These are phyloP conservation scores for Agaricus sinodeliciosus DNA, from an alignment of 768 basidiomycete species.

Conservation along the genomic window DNA sequence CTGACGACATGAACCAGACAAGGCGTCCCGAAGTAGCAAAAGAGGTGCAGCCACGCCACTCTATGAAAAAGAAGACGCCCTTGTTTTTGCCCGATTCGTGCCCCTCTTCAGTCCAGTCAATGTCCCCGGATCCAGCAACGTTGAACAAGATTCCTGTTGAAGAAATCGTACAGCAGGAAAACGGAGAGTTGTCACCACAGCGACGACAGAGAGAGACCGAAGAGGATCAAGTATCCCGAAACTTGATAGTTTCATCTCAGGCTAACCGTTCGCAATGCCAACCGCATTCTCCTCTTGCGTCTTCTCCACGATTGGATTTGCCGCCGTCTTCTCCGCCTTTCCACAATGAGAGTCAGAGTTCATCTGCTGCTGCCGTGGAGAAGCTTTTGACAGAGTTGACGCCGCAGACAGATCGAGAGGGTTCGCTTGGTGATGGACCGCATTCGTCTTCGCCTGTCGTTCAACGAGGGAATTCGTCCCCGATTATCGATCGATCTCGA, in stretches of 20 bases:
- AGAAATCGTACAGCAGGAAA: not conserved
- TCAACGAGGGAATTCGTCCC: too few species aligned
- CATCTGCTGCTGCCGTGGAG: too few species aligned
- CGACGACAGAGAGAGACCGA: not conserved
- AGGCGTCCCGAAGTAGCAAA: not conserved
- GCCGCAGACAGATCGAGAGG: too few species aligned
- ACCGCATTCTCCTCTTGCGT: not conserved
- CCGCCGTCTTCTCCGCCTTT: too few species aligned
- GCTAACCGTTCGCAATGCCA: too few species aligned
- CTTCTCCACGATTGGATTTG: not conserved
- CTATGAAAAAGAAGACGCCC: not conserved
- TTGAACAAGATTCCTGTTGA: too few species aligned
- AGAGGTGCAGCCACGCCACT: not conserved
- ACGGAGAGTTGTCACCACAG: too few species aligned
- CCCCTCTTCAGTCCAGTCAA: not conserved
- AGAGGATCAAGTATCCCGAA: not conserved
- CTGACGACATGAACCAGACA: not conserved
- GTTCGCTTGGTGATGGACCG: too few species aligned
- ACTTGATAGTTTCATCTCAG: not conserved
- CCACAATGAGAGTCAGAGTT: too few species aligned
- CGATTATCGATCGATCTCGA: not conserved
- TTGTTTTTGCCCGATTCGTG: constrained; percentile 2
- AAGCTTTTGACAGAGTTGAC: too few species aligned
- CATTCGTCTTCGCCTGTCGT: too few species aligned
- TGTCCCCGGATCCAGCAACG: not conserved